These are phyloP conservation scores for Salix exigua DNA, from an alignment of 345 rosid species.

Conservation along the genomic window DNA sequence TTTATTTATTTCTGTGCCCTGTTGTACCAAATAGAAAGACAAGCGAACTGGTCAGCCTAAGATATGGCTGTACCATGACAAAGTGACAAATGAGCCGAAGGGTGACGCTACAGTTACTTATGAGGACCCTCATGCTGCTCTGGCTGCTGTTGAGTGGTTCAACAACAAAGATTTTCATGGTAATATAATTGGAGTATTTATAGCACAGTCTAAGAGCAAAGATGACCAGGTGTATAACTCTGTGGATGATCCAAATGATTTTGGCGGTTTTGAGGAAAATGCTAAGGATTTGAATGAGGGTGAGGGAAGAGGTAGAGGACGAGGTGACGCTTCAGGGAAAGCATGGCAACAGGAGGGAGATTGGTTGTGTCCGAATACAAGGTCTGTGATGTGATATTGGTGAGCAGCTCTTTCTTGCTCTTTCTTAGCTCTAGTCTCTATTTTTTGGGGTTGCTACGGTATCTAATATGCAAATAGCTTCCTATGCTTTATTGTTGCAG, in stretches of 20 bases:
- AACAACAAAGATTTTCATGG: conserved; percentile 96
- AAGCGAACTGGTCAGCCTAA: conserved; percentile 89
- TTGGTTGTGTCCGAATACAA: conserved; percentile 99
- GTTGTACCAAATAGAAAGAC: conserved; percentile 52
- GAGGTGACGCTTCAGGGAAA: conserved; percentile 67
- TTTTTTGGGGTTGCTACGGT: conserved; percentile 3
- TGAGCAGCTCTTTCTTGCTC: conserved; percentile 95
- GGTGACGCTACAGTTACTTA: conserved; percentile 98
- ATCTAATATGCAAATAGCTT: conserved; percentile 7
- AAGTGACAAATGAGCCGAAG: conserved; percentile 81
- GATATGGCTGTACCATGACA: conserved; percentile 89
- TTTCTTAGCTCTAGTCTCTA: conserved; percentile 19
- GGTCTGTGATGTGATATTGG: conserved; percentile 99
- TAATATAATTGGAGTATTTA: conserved; percentile 64
- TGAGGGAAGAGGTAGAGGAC: conserved; percentile 75
- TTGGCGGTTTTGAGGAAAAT: conserved; percentile 48
- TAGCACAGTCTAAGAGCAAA: conserved; percentile 76
- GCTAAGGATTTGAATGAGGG: conserved; percentile 41
- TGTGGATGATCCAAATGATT: conserved; percentile 27
- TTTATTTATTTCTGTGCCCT: background rate
- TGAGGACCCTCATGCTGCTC: conserved; percentile 97
- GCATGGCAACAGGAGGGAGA: conserved; percentile 97
- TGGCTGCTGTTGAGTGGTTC: conserved; percentile 97
- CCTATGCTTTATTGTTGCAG: conserved; percentile 35
- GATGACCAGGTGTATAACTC: conserved; percentile 27